Evolutionary conservation across 352 stramenopile species (phyloP).

Genomic region (Plasmopara halstedii): DNA sequence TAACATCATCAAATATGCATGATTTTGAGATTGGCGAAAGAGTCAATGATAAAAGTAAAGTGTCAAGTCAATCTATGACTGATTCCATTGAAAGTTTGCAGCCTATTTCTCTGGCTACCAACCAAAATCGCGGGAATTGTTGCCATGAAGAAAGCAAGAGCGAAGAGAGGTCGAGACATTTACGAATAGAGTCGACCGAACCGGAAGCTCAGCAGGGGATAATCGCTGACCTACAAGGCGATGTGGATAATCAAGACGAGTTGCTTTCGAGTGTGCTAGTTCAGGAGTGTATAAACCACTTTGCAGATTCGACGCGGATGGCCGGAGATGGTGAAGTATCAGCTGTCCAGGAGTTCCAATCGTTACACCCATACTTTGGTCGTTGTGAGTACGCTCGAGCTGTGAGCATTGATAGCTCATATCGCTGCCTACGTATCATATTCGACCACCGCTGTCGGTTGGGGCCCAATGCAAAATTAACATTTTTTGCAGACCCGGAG

Average conservation of each 20-base stretch:
- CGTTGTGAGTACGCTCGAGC: constrained; percentile 69
- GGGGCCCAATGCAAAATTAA: constrained; percentile 57
- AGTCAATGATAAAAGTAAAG: constrained; percentile 24
- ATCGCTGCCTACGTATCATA: constrained; percentile 60
- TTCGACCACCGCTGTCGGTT: constrained; percentile 78
- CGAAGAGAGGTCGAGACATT: constrained; percentile 7
- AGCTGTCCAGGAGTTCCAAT: constrained; percentile 56
- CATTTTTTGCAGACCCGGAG: constrained; percentile 62
- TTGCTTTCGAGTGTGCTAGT: constrained; percentile 69
- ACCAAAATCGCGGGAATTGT: background rate
- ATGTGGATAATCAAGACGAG: constrained; percentile 50
- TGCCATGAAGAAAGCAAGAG: constrained; percentile 27
- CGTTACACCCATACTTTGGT: constrained; percentile 79
- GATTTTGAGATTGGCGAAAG: constrained; percentile 7
- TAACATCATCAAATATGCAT: background rate
- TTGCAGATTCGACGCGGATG: constrained; percentile 72
- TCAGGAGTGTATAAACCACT: constrained; percentile 80
- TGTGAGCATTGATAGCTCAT: constrained; percentile 41
- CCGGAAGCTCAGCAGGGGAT: constrained; percentile 53
- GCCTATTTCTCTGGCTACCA: background rate
- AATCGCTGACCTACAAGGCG: constrained; percentile 35
- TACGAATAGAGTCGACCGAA: constrained; percentile 38
- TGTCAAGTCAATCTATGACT: constrained; percentile 30
- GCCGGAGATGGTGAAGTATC: constrained; percentile 41
- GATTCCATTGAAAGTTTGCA: constrained; percentile 33